Conservation (phyloP, 2,329 filamentous ascomycete genomes). For the Zasmidium cellare region DNA sequence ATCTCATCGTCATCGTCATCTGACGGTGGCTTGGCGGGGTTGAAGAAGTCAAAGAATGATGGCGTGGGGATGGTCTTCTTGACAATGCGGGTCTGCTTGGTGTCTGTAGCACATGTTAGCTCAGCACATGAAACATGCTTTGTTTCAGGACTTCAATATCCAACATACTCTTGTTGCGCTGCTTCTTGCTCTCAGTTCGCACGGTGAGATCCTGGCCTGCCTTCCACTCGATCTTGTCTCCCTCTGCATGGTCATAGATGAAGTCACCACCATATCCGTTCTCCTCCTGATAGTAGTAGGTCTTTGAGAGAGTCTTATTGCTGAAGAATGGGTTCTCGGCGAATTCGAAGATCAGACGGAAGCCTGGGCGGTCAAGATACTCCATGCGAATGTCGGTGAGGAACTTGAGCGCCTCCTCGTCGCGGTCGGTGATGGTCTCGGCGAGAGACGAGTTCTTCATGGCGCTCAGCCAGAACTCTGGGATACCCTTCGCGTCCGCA, state of each 20-base stretch:
- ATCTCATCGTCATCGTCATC: slow-evolving; percentile 77
- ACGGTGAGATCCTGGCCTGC: slow-evolving; percentile 89
- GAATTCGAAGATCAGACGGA: slow-evolving; percentile 98
- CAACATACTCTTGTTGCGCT: slow-evolving; percentile 94
- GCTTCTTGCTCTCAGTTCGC: slow-evolving; percentile 97
- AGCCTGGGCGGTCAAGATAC: slow-evolving; percentile 96
- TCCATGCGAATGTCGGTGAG: slow-evolving; percentile 96
- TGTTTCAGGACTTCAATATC: neutral
- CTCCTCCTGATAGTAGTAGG: slow-evolving; percentile 98
- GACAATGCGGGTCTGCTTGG: slow-evolving; percentile 97
- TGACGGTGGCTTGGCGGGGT: slow-evolving; percentile 84
- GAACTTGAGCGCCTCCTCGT: slow-evolving; percentile 89
- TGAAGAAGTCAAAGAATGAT: slow-evolving; percentile 98
- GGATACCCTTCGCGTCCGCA: slow-evolving; percentile 72
- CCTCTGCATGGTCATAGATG: slow-evolving; percentile 98
- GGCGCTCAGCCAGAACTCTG: slow-evolving; percentile 98
- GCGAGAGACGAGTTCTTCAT: slow-evolving; percentile 99
- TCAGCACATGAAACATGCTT: slow-evolving; percentile 6
- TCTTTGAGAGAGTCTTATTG: slow-evolving; percentile 97
- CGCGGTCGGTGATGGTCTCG: slow-evolving; percentile 97
- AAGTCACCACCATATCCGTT: slow-evolving; percentile 98
- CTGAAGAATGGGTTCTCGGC: slow-evolving; percentile 93
- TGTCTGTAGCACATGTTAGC: slow-evolving; percentile 61
- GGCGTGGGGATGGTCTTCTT: slow-evolving; percentile 99
- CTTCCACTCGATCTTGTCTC: slow-evolving; percentile 98